Base-by-base conservation (phyloP, 306 rosid species). In the Phaseolus lunatus region DNA sequence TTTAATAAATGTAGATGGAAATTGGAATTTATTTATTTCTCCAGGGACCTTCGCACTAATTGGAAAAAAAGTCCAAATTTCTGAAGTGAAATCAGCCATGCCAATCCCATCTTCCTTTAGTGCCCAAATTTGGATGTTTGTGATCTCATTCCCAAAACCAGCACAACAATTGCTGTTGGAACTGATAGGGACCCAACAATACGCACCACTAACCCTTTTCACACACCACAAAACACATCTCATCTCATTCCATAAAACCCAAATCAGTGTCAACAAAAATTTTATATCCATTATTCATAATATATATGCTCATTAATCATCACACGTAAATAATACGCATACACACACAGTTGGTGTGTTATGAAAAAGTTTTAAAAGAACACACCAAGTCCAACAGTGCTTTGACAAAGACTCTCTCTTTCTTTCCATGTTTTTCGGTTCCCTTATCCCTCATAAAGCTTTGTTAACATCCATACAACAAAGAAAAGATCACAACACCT, bases 71-170 rank as follows among this genome's bases (percentile, higher is more conserved):
- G 64, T 77, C 69, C 53, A 83, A 72, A 70, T 23, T 84, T 88
- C 45, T 71, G 58, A 81, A 78, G 78, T 75, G 81, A 78, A 71
- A 64, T 77, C 59, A 53, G 76, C 85, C 89, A 66, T 67, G 85
- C 77, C 89, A 84, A 85, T 87, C 84, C 77, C 82, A 77, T 80
- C 82, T 27, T 69, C 85, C 75, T 83, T 85, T 81, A 76, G 76
- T 74, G 84, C 83, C 84, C 77, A 80, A 68, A 39, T 83, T 84
- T 89, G 94, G 91, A 88, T 84, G 24, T 76, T 92, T 85, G 85
- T 85, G 85, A 68, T 64, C 84, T 86, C 87, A 77, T 86, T 86
- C 83, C 87, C 86, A 89, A 87, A 72, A 83, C 85, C 84, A 78
- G 77, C 83, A 67, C 83, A 83, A 72, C 85, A 47, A 47, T 76